Evolutionary conservation across 208 protist genomes (phyloP).

Genomic region (Leishmania guyanensis): DNA sequence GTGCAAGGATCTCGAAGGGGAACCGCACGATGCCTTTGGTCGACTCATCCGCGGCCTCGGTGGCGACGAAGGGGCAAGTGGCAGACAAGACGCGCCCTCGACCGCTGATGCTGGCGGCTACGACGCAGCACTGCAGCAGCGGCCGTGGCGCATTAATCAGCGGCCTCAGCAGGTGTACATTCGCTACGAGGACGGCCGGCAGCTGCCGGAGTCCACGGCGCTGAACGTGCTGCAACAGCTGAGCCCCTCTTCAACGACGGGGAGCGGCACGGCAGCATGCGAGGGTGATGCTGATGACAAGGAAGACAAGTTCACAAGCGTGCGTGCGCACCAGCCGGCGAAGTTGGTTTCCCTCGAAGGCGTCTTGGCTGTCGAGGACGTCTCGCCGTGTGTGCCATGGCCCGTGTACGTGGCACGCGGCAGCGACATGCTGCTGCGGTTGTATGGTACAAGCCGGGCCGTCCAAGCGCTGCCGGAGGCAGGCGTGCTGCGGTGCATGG

Average conservation of each 20-base stretch:
- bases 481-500: slow-evolving; percentile 39
- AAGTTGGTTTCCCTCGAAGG: slow-evolving; percentile 30
- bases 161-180: slow-evolving; percentile 33
- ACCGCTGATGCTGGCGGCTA: slow-evolving; percentile 27
- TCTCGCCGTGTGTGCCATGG: slow-evolving; percentile 45
- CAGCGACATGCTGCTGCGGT: slow-evolving; percentile 68
- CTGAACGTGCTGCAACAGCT: slow-evolving; percentile 32
- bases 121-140: slow-evolving; percentile 39
- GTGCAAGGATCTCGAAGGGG: slow-evolving; percentile 35
- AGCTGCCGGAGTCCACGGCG: slow-evolving; percentile 36
- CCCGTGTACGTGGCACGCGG: slow-evolving; percentile 49
- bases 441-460: slow-evolving; percentile 60
- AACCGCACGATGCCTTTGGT: slow-evolving; percentile 25
- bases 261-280: not conserved
- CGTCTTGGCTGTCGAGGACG: slow-evolving; percentile 41
- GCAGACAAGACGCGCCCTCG: not conserved
- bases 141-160: slow-evolving; percentile 47
- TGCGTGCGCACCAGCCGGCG: slow-evolving; percentile 22
- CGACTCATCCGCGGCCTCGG: slow-evolving; percentile 10
- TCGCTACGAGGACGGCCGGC: slow-evolving; percentile 65
- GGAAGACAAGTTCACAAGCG: not conserved
- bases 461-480: slow-evolving; percentile 69
- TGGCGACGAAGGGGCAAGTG: not conserved
- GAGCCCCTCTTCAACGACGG: not conserved
- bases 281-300: slow-evolving; percentile 18